Evolutionary conservation across 306 rosid genomes (phyloP).

Genomic region (Quillaja saponaria): DNA sequence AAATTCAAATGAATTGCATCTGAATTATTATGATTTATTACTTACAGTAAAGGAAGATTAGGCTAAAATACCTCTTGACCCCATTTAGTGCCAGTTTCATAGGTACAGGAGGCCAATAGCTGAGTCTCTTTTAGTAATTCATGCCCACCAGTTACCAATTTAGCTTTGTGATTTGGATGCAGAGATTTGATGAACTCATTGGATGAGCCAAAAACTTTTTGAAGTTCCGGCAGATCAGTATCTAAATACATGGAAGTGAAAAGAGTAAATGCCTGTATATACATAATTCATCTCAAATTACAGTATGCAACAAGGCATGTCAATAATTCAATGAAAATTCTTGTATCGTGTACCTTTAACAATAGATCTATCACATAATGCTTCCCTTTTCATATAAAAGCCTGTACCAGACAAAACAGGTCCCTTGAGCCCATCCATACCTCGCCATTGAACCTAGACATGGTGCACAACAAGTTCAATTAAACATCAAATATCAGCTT

Average conservation of each 20-base stretch:
- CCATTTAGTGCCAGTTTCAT: slow-evolving; percentile 61
- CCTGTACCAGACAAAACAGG: slow-evolving; percentile 61
- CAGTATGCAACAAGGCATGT: no score
- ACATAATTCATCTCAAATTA: background rate
- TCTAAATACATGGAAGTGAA: slow-evolving; percentile 32
- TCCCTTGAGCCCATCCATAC: slow-evolving; percentile 62
- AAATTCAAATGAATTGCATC: slow-evolving; percentile 17
- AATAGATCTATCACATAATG: slow-evolving; percentile 37
- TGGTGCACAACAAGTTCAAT: background rate
- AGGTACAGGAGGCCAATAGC: slow-evolving; percentile 56
- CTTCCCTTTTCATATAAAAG: slow-evolving; percentile 54
- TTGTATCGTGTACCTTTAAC: slow-evolving; percentile 39
- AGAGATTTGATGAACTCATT: slow-evolving; percentile 57
- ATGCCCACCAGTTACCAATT: slow-evolving; percentile 3
- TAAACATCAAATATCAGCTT: no score
- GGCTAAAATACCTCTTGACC: slow-evolving; percentile 52
- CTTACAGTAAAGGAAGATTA: background rate
- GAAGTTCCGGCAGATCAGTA: slow-evolving; percentile 37
- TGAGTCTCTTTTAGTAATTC: slow-evolving; percentile 35
- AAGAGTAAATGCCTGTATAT: background rate
- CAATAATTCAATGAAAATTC: no score
- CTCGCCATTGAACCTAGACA: slow-evolving; percentile 49
- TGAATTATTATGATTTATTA: no score
- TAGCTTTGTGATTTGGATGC: slow-evolving; percentile 23
- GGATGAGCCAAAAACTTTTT: slow-evolving; percentile 51